phyloP scores from a whole-genome alignment of 441 rosid genomes.

The Euphorbia corollata region DNA sequence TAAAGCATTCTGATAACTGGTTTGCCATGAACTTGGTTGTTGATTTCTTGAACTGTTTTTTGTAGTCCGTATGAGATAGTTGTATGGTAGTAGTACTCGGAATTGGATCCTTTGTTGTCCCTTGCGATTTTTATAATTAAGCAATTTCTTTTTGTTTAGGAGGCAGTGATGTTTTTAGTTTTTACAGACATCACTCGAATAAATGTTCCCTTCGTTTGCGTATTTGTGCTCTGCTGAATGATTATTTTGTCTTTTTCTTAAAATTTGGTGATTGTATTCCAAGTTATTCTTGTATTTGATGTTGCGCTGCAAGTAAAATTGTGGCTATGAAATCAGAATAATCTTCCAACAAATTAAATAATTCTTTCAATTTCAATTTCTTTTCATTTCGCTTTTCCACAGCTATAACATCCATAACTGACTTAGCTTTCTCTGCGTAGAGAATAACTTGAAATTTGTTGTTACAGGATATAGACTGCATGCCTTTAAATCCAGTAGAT shows the following conservation, averaged over 20 bases:
- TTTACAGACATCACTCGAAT: not conserved
- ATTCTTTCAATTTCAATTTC: not conserved
- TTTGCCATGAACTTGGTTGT: conserved; percentile 2
- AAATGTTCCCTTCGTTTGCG: not conserved
- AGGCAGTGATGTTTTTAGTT: not conserved
- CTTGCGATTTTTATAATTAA: not conserved
- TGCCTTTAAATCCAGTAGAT: conserved; percentile 80
- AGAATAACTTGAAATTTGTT: conserved; percentile 19
- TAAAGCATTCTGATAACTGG: not conserved
- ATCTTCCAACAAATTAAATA: not conserved
- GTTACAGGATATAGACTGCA: conserved; percentile 93
- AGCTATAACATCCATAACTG: not conserved
- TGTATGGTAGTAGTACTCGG: not conserved
- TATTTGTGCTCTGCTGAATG: not conserved
- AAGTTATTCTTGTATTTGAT: not conserved
- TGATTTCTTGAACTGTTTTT: not conserved
- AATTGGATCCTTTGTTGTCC: too few relatives aligned
- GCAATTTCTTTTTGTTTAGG: not conserved
- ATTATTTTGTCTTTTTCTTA: not conserved
- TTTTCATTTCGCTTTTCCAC: not conserved
- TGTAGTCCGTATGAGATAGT: not conserved
- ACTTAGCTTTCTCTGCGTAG: not conserved
- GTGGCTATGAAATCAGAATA: conserved; percentile 5
- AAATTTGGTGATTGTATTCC: conserved; percentile 7
- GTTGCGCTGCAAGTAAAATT: not conserved